Percentiles rank a stretch among this genome's conserved stretches.
Evolutionary conservation across 2,329 filamentous ascomycete genomes (phyloP).

Genomic region (Dactylonectria estremocensis): DNA sequence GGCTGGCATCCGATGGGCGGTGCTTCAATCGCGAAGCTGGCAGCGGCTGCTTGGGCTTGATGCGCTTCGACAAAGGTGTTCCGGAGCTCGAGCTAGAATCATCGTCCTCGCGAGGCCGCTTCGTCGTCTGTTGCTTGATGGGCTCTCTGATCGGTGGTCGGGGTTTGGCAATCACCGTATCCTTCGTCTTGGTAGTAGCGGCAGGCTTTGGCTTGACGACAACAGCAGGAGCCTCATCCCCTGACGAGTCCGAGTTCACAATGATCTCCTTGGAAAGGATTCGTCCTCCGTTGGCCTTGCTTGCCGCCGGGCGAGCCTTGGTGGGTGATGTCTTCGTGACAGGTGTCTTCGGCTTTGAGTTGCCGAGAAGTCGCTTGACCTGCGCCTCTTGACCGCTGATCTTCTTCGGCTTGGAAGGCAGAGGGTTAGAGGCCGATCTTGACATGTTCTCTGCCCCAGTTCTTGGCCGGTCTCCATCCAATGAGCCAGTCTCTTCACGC

Average conservation of each 20-base stretch:
- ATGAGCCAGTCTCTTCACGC: constrained; percentile 55
- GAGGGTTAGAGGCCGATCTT: constrained; percentile 67
- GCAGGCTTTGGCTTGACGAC: constrained; percentile 53
- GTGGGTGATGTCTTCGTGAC: constrained; percentile 55
- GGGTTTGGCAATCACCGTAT: constrained; percentile 52
- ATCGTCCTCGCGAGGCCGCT: constrained; percentile 67
- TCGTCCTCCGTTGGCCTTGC: constrained; percentile 59
- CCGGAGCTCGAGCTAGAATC: constrained; percentile 74
- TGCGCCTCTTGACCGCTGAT: constrained; percentile 67
- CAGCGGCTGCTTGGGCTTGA: constrained; percentile 64
- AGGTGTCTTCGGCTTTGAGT: constrained; percentile 54
- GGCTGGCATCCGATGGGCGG: constrained; percentile 64
- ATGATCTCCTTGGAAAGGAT: constrained; percentile 71
- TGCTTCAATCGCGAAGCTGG: constrained; percentile 56
- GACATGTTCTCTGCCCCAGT: constrained; percentile 61
- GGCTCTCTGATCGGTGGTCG: constrained; percentile 51
- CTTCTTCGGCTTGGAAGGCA: constrained; percentile 71
- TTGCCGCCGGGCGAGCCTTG: constrained; percentile 56
- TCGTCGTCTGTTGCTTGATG: constrained; percentile 56
- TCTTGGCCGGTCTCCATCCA: constrained; percentile 50
- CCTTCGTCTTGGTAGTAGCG: constrained; percentile 48
- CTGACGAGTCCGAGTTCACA: constrained; percentile 69
- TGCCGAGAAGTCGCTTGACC: constrained; percentile 67
- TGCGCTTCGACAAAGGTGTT: constrained; percentile 71
- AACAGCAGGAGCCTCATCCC: constrained; percentile 62